Evolutionary conservation across 1,284 basidiomycete genomes (phyloP).

Genomic region (Amylostereum areolatum): DNA sequence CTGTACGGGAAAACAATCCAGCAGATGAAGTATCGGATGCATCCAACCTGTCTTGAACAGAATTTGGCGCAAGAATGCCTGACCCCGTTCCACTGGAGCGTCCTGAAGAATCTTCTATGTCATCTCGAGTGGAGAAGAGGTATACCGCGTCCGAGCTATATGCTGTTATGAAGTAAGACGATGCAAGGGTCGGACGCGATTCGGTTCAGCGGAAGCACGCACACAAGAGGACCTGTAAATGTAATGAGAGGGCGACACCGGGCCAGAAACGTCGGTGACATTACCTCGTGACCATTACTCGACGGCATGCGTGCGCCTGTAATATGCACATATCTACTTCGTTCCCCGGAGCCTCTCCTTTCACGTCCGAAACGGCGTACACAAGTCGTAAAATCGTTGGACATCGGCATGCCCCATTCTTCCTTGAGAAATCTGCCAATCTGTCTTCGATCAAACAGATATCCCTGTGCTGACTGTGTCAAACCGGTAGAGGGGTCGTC

Average conservation of each 20-base stretch:
- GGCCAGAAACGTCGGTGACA: conserved; percentile 11
- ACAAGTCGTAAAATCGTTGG: conserved; percentile 62
- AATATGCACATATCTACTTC: conserved; percentile 52
- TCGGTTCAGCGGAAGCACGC: conserved; percentile 14
- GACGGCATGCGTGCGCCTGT: conserved; percentile 76
- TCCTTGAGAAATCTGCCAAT: conserved; percentile 54
- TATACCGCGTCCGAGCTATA: conserved; percentile 78
- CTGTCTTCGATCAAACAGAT: conserved; percentile 85
- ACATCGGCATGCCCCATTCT: conserved; percentile 66
- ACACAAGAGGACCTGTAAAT: conserved; percentile 48
- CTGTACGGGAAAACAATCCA: not conserved
- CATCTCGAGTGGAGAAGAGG: conserved; percentile 75
- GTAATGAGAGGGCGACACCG: not conserved
- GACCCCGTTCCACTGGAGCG: not conserved
- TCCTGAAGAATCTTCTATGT: conserved; percentile 26
- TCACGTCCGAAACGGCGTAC: conserved; percentile 77
- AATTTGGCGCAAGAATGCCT: conserved; percentile 4
- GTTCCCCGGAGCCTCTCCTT: conserved; percentile 28
- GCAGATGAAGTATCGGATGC: not conserved
- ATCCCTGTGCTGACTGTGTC: conserved; percentile 48
- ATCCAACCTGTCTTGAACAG: not conserved
- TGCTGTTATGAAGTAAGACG: conserved; percentile 34
- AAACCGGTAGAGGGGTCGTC: not conserved
- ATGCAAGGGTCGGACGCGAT: not conserved
- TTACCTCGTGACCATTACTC: conserved; percentile 75